A percentile compares a stretch with the other conserved stretches of the same genome.
Evolutionary conservation across 441 rosid genomes (phyloP).

Genomic region (Adansonia grandidieri): DNA sequence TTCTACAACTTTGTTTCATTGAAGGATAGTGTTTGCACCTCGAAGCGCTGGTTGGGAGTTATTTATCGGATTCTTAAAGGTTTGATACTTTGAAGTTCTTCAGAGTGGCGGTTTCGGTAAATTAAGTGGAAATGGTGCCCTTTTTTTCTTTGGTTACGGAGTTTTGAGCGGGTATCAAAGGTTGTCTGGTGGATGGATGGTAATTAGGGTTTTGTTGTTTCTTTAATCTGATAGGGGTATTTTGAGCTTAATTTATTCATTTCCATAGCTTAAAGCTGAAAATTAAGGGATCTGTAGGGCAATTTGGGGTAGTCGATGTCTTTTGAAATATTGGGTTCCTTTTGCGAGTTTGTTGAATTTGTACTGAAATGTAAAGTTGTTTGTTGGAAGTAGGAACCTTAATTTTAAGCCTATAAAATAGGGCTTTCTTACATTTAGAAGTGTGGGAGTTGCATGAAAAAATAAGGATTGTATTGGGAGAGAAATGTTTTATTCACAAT

Average conservation of each 20-base stretch:
- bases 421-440: slow-evolving; percentile 22
- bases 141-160: not conserved
- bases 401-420: slow-evolving; percentile 2
- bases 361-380: slow-evolving; percentile 15
- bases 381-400: slow-evolving; percentile 15
- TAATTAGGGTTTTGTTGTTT: slow-evolving; percentile 26
- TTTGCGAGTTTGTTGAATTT: slow-evolving; percentile 18
- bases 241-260: not conserved
- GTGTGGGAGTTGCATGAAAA: slow-evolving; percentile 29
- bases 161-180: not conserved
- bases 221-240: not conserved
- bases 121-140: slow-evolving; percentile 19
- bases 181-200: not conserved
- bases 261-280: not conserved
- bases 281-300: slow-evolving; percentile 21
- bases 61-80: not conserved
- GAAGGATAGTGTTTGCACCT: slow-evolving; percentile 4
- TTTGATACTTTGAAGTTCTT: slow-evolving; percentile 10
- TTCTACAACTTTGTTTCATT: not conserved
- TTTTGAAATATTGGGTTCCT: no score
- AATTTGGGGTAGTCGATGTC: not conserved
- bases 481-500: slow-evolving; percentile 95
- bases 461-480: slow-evolving; percentile 41
- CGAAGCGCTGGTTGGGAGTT: not conserved
- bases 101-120: not conserved